Conservation (phyloP, 2,329 filamentous ascomycete species). For the Cladosporium sp. region DNA sequence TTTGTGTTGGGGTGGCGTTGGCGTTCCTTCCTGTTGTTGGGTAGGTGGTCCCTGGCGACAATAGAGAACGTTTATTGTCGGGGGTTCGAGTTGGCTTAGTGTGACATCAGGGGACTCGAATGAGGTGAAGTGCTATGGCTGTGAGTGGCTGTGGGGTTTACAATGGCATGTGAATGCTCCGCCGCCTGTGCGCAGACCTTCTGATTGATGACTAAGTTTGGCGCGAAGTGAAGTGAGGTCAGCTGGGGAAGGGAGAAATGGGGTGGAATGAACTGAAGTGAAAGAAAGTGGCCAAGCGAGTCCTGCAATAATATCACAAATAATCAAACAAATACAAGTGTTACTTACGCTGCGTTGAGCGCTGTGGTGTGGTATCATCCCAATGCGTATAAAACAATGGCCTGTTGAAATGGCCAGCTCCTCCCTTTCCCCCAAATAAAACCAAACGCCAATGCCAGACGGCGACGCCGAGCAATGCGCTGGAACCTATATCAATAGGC, state of each 20-base stretch:
- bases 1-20: not conserved
- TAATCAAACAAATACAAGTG: constrained; percentile 7
- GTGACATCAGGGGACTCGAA: not conserved
- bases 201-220: not conserved
- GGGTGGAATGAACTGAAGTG: not conserved
- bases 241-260: constrained; percentile 6
- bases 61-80: constrained; percentile 17
- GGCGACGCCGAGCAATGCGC: constrained; percentile 5
- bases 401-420: constrained; percentile 29
- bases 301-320: not conserved
- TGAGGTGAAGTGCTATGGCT: too few relatives aligned
- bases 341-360: constrained; percentile 33
- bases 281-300: not conserved
- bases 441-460: constrained; percentile 11
- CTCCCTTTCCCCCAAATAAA: constrained; percentile 4
- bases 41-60: constrained; percentile 7
- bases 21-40: not conserved
- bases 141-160: too few relatives aligned
- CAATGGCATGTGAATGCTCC: too few relatives aligned
- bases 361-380: constrained; percentile 29
- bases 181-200: not conserved
- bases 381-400: constrained; percentile 17
- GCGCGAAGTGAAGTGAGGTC: not conserved
- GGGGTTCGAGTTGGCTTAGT: not conserved
- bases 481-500: not conserved